A percentile compares a stretch with the other conserved stretches of the same genome.
Evolutionary conservation across 306 rosid genomes (phyloP).

Genomic region (Prunus mongolica): DNA sequence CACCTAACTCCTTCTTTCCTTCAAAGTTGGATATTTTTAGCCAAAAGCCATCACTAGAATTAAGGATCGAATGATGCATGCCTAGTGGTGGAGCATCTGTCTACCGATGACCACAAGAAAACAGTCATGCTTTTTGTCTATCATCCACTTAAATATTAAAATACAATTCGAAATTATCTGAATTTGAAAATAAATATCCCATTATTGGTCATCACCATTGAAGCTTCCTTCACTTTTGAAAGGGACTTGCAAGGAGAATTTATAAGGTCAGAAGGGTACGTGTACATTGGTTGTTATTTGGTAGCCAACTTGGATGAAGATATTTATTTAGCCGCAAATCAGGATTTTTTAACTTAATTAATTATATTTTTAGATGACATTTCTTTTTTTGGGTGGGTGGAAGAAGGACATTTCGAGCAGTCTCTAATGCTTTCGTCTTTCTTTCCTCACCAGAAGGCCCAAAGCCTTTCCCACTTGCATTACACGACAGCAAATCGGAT

Average conservation of each 20-base stretch:
- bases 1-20: not conserved
- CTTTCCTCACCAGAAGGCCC: not conserved
- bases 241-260: not conserved
- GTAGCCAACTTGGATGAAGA: not conserved
- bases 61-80: not conserved
- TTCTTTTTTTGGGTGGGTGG: not conserved
- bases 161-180: not conserved
- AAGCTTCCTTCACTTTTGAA: not conserved
- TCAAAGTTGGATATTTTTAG: not conserved
- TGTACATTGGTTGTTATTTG: not conserved
- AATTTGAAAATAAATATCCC: not conserved
- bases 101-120: not conserved
- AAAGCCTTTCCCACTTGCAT: not conserved
- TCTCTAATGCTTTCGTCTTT: not conserved
- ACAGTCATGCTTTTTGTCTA: not conserved
- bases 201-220: not conserved
- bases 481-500: not conserved
- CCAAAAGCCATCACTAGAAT: not conserved
- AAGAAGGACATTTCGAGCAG: not conserved
- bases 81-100: not conserved
- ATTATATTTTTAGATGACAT: not conserved
- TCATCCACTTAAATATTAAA: not conserved
- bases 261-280: not conserved
- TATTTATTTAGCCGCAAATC: not conserved
- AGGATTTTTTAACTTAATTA: not conserved